phyloP scores from a whole-genome alignment of 257 asterid species.

The Fraxinus americana region DNA sequence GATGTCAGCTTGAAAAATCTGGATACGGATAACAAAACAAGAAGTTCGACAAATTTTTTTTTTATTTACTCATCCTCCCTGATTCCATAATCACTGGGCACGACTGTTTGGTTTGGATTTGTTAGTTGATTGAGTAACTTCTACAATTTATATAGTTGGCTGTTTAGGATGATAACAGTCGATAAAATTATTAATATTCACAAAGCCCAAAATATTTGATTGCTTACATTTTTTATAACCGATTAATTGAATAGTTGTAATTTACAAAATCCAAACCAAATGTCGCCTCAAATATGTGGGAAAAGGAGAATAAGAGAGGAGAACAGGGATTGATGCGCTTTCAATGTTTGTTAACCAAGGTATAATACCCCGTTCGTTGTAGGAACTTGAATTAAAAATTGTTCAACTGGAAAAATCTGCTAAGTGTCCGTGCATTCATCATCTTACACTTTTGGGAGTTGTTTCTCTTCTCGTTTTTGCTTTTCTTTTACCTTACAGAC shows the following conservation, averaged over 20 bases:
- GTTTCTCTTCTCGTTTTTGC: background rate
- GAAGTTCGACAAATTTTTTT: background rate
- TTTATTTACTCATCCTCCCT: background rate
- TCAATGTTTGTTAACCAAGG: constrained; percentile 8
- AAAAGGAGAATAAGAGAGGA: background rate
- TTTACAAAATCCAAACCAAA: background rate
- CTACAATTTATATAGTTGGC: background rate
- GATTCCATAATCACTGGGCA: background rate
- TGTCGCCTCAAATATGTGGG: constrained; percentile 2
- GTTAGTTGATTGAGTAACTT: background rate
- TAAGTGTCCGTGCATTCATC: background rate
- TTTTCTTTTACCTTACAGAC: background rate
- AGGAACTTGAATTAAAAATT: background rate
- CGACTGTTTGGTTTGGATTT: background rate
- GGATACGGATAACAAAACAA: background rate
- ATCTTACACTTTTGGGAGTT: background rate
- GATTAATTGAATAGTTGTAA: constrained; percentile 8
- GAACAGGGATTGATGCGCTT: constrained; percentile 11
- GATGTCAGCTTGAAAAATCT: background rate
- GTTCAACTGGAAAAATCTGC: constrained; percentile 2
- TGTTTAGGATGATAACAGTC: background rate
- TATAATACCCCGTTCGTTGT: background rate
- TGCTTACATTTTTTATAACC: background rate
- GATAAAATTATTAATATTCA: background rate
- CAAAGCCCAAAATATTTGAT: background rate